Conservation (phyloP, 2,329 filamentous ascomycete species). For the Neonectria neomacrospora region DNA sequence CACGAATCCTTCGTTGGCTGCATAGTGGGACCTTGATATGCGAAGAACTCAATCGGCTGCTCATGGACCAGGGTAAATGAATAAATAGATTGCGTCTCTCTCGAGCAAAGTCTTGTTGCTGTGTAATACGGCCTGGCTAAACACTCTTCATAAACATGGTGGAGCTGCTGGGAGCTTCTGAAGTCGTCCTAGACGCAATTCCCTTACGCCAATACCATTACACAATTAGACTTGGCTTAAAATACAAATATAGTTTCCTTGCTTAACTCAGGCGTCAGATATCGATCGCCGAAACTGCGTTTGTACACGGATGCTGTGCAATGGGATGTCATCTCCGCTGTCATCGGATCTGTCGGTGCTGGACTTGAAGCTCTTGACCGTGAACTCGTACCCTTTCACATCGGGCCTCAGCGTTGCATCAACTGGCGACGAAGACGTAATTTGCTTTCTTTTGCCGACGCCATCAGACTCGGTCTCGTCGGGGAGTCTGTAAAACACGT, state of each 20-base stretch:
- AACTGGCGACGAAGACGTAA: not conserved
- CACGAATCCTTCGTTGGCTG: not conserved
- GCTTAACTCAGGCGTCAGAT: not conserved
- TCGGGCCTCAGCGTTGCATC: conserved; percentile 47
- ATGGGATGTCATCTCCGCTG: conserved; percentile 52
- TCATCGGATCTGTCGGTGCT: conserved; percentile 41
- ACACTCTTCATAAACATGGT: not conserved
- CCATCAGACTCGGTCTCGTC: conserved; percentile 47
- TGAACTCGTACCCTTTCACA: conserved; percentile 46
- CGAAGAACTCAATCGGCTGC: not conserved
- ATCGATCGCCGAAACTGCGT: conserved; percentile 50
- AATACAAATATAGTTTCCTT: not conserved
- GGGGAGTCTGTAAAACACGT: conserved; percentile 48
- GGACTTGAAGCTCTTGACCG: conserved; percentile 46
- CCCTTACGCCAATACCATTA: not conserved
- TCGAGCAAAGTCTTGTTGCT: not conserved
- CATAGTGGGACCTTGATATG: not conserved
- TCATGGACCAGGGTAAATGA: not conserved
- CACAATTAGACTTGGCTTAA: not conserved
- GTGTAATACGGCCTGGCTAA: not conserved
- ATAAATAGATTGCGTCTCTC: not conserved
- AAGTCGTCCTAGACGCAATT: not conserved
- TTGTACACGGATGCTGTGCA: conserved; percentile 53
- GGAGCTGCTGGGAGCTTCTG: not conserved
- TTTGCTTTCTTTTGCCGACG: conserved; percentile 30